A percentile compares a stretch with the other conserved stretches of the same genome.
Evolutionary conservation across 139 green algal genomes (phyloP).

Genomic region (Tetraselmis chui): DNA sequence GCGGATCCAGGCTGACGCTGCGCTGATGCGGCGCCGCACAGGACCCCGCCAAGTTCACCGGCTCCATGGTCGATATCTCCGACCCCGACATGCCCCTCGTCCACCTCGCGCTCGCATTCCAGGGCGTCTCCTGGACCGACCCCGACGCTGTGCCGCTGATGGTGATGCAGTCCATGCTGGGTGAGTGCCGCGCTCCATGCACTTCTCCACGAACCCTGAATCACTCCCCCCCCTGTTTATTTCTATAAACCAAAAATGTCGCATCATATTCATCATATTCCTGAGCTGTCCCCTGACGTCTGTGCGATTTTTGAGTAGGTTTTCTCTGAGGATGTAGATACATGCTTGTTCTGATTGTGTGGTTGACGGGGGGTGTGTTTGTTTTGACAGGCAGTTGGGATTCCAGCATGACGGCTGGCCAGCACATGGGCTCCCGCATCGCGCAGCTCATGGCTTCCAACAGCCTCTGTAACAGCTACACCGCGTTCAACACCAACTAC

Average conservation of each 20-base stretch:
- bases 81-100: constrained; percentile 77
- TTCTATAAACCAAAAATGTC: too few relatives aligned
- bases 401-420: background rate
- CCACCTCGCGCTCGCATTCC: constrained; percentile 85
- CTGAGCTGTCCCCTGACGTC: too few relatives aligned
- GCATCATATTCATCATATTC: too few relatives aligned
- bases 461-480: constrained; percentile 76
- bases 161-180: constrained; percentile 92
- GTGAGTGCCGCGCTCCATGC: too few relatives aligned
- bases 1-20: too few relatives aligned
- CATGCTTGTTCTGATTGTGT: too few relatives aligned
- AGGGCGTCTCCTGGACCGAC: constrained; percentile 89
- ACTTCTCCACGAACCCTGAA: too few relatives aligned
- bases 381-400: background rate
- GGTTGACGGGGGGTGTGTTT: too few relatives aligned
- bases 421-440: constrained; percentile 49
- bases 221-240: too few relatives aligned
- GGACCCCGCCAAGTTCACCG: constrained; percentile 88
- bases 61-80: constrained; percentile 87
- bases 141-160: constrained; percentile 93
- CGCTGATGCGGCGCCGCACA: constrained; percentile 20
- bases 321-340: too few relatives aligned
- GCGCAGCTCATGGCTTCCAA: constrained; percentile 79
- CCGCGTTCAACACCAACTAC: constrained; percentile 74
- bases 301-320: too few relatives aligned